Percentiles rank a stretch among this genome's conserved stretches.
These are phyloP conservation scores for Arctium lappa DNA, from an alignment of 129 eudicot species.

Conservation along the genomic window DNA sequence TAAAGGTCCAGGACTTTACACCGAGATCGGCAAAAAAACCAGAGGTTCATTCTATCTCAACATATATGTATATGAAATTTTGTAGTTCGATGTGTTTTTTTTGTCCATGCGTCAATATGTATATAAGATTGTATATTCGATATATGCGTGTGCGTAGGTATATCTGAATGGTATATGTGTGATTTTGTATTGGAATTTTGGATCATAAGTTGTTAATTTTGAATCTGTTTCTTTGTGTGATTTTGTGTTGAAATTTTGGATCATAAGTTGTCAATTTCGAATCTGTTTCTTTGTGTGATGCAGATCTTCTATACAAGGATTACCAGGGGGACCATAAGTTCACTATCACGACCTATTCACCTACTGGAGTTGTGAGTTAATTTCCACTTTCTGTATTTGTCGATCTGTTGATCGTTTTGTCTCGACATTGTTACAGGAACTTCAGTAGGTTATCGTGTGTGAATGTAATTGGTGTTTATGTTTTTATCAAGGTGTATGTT, in stretches of 20 bases:
- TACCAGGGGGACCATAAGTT: conserved; percentile 90
- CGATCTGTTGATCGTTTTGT: conserved; percentile 28
- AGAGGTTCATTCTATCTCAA: conserved; percentile 40
- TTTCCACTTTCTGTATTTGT: background rate
- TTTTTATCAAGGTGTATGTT: background rate
- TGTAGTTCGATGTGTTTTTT: background rate
- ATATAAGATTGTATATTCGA: background rate
- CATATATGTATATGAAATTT: background rate
- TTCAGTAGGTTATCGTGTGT: conserved; percentile 5
- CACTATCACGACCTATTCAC: conserved; percentile 74
- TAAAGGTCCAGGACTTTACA: conserved; percentile 91
- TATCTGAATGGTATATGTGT: background rate
- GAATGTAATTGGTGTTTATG: conserved; percentile 6
- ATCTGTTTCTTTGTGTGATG: conserved; percentile 7
- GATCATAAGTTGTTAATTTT: background rate
- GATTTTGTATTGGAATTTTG: background rate
- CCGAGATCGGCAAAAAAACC: conserved; percentile 73
- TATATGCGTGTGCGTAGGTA: background rate
- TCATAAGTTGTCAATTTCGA: background rate
- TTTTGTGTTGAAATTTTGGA: background rate
- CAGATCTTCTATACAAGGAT: conserved; percentile 86
- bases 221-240: background rate
- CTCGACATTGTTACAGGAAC: conserved; percentile 11
- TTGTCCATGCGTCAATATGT: background rate
- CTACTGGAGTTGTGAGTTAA: conserved; percentile 79